Evolutionary conservation across 306 rosid genomes (phyloP), one percentile per base, ranked within the genome.

Genomic region (Cyclanthera cordifolia): DNA sequence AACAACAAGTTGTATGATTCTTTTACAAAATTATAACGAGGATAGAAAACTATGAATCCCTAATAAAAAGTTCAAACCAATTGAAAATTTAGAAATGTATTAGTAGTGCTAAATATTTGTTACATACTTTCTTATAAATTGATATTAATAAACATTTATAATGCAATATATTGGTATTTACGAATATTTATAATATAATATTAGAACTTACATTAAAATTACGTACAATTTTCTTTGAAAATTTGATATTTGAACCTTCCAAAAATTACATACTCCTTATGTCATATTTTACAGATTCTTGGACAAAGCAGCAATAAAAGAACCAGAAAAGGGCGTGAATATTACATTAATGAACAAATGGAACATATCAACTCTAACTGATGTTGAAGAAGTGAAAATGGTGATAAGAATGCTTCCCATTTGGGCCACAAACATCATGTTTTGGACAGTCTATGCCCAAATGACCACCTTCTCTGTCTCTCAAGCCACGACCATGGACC

Each of bases 391-490:
- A 69, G 96, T 89, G 21, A 93, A 93, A 76, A 2, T 74, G 76
- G 71, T 93, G 3, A 8, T 89, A 54, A 76, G 91, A 60, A 87
- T 93, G 96, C 39, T 89, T 25, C 98, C 98, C 1, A 87, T 93
- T 5, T 93, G 98, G 98, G 98, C 90, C 17, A 89, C 96, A 5
- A 84, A 87, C 30, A 84, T 93, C 13, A 80, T 93, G 68, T 93
- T 89, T 67, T 93, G 96, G 98, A 79, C 95, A 0, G 84, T 93
- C 27, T 83, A 93, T 49, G 98, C 96, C 30, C 98, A 93, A 73
- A 86, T 93, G 95, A 83, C 89, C 17, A 93, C 98, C 60, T 86
- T 93, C 79, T 89, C 95, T 16, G 98, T 89, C 11, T 86, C 98
- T 4, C 98, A 93, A 72, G 95, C 98, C 8, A 81, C 90, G 30